Conservation (phyloP, 2,329 filamentous ascomycete species). For the Ramularia collo-cygni region DNA sequence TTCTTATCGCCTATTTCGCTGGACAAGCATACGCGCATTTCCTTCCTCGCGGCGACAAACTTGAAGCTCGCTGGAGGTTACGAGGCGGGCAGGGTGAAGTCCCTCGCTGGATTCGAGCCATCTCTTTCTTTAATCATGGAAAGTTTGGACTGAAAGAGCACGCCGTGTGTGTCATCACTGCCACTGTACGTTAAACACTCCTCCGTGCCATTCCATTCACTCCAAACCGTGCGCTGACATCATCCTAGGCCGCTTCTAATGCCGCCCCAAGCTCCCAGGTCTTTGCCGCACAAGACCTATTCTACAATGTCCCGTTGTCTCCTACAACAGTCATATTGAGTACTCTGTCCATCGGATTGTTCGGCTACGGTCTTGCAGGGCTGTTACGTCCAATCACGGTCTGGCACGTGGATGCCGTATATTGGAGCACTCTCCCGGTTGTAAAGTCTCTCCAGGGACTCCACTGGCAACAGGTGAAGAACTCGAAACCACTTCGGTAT, state of each 20-base stretch:
- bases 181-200: too few relatives aligned
- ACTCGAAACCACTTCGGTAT: constrained; percentile 45
- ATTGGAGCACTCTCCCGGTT: constrained; percentile 48
- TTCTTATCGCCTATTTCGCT: constrained; percentile 51
- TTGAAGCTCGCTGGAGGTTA: constrained; percentile 43
- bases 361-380: constrained; percentile 50
- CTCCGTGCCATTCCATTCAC: too few relatives aligned
- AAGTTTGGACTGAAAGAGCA: constrained; percentile 53
- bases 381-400: constrained; percentile 49
- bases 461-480: constrained; percentile 47
- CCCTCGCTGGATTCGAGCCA: constrained; percentile 37
- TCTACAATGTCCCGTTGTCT: constrained; percentile 44
- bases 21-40: constrained; percentile 44
- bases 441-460: constrained; percentile 50
- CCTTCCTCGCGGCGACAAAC: constrained; percentile 48
- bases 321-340: constrained; percentile 43
- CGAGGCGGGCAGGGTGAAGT: constrained; percentile 34
- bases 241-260: constrained; percentile 34
- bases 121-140: constrained; percentile 46
- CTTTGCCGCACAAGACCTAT: constrained; percentile 39
- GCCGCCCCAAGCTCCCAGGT: constrained; percentile 34
- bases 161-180: constrained; percentile 24
- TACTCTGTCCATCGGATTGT: constrained; percentile 49
- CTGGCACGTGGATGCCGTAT: constrained; percentile 51
- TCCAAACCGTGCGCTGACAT: too few relatives aligned